A percentile compares a stretch with the other conserved stretches of the same genome.
Conservation (phyloP, 805 yeast genomes). For the Nakazawaea holstii region DNA sequence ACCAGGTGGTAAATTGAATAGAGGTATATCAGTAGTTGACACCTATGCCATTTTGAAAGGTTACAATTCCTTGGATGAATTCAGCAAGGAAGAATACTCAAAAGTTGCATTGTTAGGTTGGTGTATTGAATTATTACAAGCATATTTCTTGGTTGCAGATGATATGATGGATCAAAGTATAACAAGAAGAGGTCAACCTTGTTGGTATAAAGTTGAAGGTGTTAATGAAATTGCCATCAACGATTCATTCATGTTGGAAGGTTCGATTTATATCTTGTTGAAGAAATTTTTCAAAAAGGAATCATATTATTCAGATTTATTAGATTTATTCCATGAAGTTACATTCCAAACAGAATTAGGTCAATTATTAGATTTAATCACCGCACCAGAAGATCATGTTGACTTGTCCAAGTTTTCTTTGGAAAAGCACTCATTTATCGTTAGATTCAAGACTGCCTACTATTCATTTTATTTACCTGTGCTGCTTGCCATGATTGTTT, state of each 20-base stretch:
- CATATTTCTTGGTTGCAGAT: constrained; percentile 94
- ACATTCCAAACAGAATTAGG: constrained; percentile 98
- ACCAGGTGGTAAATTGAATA: constrained; percentile 94
- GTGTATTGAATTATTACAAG: constrained; percentile 92
- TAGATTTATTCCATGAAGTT: constrained; percentile 94
- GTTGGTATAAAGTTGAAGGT: constrained; percentile 83
- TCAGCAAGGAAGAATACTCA: constrained; percentile 65
- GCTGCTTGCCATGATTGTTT: constrained; percentile 91
- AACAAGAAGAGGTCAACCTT: constrained; percentile 97
- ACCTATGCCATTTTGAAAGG: constrained; percentile 79
- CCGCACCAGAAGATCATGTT: constrained; percentile 95
- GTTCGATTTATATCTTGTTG: constrained; percentile 82
- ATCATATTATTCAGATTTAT: constrained; percentile 76
- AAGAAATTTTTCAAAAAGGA: constrained; percentile 85
- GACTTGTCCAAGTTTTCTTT: constrained; percentile 84
- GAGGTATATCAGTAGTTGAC: constrained; percentile 94
- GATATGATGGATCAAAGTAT: constrained; percentile 97
- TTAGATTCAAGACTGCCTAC: constrained; percentile 94
- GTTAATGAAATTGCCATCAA: constrained; percentile 95
- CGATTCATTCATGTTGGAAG: constrained; percentile 95
- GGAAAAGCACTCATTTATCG: constrained; percentile 90
- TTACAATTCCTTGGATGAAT: constrained; percentile 49
- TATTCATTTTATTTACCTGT: constrained; percentile 97
- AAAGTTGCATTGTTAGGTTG: constrained; percentile 89
- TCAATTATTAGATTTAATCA: constrained; percentile 88